Conservation (phyloP, 768 basidiomycete species). For the Pleurotus ostreatus region DNA sequence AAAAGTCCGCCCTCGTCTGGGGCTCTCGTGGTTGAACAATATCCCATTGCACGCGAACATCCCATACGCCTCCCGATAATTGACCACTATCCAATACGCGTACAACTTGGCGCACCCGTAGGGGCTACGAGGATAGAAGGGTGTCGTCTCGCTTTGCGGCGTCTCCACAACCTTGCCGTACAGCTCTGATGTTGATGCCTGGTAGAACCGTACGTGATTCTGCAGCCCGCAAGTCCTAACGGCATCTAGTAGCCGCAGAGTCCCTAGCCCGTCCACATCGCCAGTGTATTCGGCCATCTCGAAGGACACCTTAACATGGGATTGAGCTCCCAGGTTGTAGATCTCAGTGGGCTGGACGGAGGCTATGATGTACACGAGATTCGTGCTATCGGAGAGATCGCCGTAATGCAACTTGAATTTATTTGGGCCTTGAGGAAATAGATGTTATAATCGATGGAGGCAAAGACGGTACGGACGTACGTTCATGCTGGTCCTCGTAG, state of each 20-base stretch:
- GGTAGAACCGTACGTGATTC: slow-evolving; percentile 92
- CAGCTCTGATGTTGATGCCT: slow-evolving; percentile 94
- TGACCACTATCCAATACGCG: slow-evolving; percentile 86
- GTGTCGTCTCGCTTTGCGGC: slow-evolving; percentile 93
- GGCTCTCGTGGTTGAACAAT: slow-evolving; percentile 97
- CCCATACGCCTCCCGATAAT: slow-evolving; percentile 92
- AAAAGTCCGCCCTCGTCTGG: slow-evolving; percentile 90
- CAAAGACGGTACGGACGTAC: slow-evolving; percentile 38
- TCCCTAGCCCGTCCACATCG: slow-evolving; percentile 94
- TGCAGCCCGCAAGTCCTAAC: slow-evolving; percentile 94
- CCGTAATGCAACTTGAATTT: slow-evolving; percentile 88
- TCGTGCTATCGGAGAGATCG: slow-evolving; percentile 93
- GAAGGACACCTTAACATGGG: slow-evolving; percentile 98
- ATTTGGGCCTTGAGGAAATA: slow-evolving; percentile 48
- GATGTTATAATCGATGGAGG: slow-evolving; percentile 6
- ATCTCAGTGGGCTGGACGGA: slow-evolving; percentile 94
- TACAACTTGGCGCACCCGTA: slow-evolving; percentile 97
- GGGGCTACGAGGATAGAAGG: slow-evolving; percentile 97
- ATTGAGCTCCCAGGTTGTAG: slow-evolving; percentile 97
- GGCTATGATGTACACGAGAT: slow-evolving; percentile 94
- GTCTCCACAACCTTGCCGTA: slow-evolving; percentile 97
- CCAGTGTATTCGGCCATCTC: slow-evolving; percentile 99
- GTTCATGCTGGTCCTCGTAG: slow-evolving; percentile 89
- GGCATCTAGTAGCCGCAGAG: slow-evolving; percentile 92
- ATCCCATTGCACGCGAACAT: slow-evolving; percentile 98